phyloP scores from a whole-genome alignment of 208 protist genomes.

The Tritrichomonas musculus region DNA sequence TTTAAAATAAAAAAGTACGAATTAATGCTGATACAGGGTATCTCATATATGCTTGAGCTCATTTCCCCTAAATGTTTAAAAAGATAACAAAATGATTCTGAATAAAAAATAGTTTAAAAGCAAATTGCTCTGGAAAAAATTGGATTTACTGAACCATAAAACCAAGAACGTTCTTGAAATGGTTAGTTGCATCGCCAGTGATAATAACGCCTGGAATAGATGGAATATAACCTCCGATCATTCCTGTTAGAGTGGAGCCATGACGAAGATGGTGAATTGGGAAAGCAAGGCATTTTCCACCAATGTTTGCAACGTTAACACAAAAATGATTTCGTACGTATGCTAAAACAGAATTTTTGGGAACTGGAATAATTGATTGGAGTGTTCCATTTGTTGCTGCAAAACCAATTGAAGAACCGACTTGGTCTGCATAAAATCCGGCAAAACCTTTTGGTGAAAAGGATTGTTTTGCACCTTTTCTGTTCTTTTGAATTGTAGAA shows the following conservation, averaged over 20 bases:
- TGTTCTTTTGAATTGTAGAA: background rate
- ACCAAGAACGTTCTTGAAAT: background rate
- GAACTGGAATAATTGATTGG: background rate
- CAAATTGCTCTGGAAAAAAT: background rate
- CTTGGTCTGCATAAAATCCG: background rate
- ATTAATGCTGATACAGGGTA: too few relatives aligned
- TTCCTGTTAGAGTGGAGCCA: background rate
- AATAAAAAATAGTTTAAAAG: too few relatives aligned
- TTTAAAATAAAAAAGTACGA: too few relatives aligned
- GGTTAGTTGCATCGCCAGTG: background rate
- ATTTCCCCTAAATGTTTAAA: too few relatives aligned
- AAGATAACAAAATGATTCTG: too few relatives aligned
- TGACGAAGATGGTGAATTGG: background rate
- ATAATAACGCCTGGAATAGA: background rate
- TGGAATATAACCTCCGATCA: background rate
- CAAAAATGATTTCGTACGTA: background rate
- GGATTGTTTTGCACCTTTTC: background rate
- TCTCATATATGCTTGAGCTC: too few relatives aligned
- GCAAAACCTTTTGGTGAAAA: background rate
- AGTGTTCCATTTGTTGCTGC: too few relatives aligned
- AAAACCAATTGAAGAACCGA: background rate
- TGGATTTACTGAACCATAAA: slow-evolving; percentile 18
- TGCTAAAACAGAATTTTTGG: background rate
- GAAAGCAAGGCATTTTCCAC: background rate
- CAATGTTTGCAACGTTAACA: background rate